phyloP scores from a whole-genome alignment of 495 filamentous ascomycete species.

The Tetracladium setigerum region DNA sequence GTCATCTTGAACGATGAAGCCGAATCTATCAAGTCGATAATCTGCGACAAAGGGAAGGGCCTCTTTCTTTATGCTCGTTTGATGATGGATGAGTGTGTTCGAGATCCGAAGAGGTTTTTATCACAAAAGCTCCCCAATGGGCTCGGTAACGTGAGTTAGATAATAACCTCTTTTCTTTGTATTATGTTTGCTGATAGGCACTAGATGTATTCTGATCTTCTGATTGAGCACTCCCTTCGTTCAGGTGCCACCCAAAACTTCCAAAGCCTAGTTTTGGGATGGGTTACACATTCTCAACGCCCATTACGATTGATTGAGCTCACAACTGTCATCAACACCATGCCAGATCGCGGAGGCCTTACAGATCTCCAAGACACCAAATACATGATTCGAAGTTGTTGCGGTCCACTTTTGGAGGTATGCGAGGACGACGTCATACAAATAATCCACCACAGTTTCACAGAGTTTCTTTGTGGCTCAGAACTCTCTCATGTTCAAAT shows the following conservation, averaged over 20 bases:
- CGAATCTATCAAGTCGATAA: neutral
- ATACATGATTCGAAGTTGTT: constrained; percentile 20
- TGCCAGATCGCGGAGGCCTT: constrained; percentile 6
- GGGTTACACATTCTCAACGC: constrained; percentile 38
- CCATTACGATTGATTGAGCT: constrained; percentile 41
- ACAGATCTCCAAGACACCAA: constrained; percentile 18
- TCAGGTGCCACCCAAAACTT: constrained; percentile 27
- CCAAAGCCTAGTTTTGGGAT: constrained; percentile 36
- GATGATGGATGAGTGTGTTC: constrained; percentile 33
- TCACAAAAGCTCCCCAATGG: constrained; percentile 26
- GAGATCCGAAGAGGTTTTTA: constrained; percentile 12
- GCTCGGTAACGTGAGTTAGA: constrained; percentile 21
- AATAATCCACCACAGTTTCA: constrained; percentile 43
- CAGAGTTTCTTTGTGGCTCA: constrained; percentile 33
- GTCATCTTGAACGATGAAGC: neutral
- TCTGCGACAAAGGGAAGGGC: constrained; percentile 22
- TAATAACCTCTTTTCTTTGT: too few species aligned
- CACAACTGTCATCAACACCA: constrained; percentile 28
- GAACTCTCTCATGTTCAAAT: too few species aligned
- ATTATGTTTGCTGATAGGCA: too few species aligned
- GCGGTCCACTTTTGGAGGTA: constrained; percentile 41
- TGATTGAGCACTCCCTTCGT: constrained; percentile 29
- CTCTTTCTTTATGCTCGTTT: constrained; percentile 39
- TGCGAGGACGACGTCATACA: constrained; percentile 37
- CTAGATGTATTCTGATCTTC: constrained; percentile 34